These are phyloP conservation scores for Oxyria digyna DNA, from an alignment of 148 eudicot genomes.

Conservation along the genomic window DNA sequence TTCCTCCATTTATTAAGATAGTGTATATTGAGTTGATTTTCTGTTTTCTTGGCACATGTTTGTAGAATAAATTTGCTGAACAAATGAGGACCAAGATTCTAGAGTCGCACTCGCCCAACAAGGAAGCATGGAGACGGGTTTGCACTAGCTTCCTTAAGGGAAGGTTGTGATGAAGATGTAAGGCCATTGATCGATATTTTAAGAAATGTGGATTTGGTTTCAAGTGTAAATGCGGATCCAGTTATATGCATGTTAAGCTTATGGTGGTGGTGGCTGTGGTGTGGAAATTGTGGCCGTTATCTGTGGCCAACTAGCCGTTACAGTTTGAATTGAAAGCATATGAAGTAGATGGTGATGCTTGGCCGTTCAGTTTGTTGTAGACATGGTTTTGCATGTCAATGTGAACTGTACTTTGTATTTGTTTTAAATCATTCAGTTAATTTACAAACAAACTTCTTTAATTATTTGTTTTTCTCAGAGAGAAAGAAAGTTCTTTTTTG, in stretches of 20 bases:
- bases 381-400: neutral
- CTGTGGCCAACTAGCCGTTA: neutral
- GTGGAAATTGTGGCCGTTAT: neutral
- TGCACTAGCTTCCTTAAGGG: constrained; percentile 3
- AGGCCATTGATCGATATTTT: neutral
- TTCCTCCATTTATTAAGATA: neutral
- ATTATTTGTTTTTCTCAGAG: too few relatives aligned
- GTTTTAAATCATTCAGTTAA: neutral
- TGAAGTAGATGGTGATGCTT: neutral
- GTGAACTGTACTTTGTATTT: neutral
- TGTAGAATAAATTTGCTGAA: neutral
- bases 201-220: neutral
- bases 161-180: neutral
- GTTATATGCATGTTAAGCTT: neutral
- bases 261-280: neutral
- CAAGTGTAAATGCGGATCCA: neutral
- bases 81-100: neutral
- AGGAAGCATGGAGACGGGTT: constrained; percentile 5
- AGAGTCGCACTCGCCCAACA: neutral
- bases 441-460: neutral
- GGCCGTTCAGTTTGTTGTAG: neutral
- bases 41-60: neutral
- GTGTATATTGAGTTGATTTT: neutral
- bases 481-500: too few relatives aligned
- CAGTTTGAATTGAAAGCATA: neutral